Evolutionary conservation across 805 yeast genomes (phyloP), one percentile per base, ranked within the genome.

Genomic region (Zygotorulaspora florentina): DNA sequence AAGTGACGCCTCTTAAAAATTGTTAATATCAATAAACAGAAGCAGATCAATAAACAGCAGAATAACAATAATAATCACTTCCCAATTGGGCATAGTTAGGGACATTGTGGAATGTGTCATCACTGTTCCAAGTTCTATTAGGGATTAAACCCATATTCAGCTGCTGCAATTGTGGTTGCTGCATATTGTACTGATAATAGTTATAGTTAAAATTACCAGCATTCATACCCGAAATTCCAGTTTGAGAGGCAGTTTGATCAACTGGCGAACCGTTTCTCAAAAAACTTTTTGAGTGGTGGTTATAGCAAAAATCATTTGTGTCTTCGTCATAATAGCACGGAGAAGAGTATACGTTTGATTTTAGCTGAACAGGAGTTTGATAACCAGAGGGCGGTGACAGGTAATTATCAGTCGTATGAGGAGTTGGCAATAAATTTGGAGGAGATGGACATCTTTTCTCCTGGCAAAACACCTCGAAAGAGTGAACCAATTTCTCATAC

Each of bases 381-480:
- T 50, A 54, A n/a, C 58, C 62, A 35, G 61, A 50, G 12, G 57
- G 47, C 17, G 53, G 54, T 16, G 53, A 53, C 35, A 45, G 28
- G 23, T 46, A 52, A 29, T 46, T 53, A 25, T 46, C 50, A 13
- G 54, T 40, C 10, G 51, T 35, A 28, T 45, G 50, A 1, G 56
- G 56, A 30, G 56, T 46, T 12, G 54, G 49, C 15, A 48, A 38
- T 16, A 55, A 42, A 15, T 40, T 38, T 31, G 45, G 46, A 26
- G 50, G 49, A 28, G 46, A 42, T 28, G 52, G 58, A 28, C 48
- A 40, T 30, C 45, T 50, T 43, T 50, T 53, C 37, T 53, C 50
- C 28, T 52, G 49, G 28, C 54, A 47, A 38, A 59, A 62, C 9
- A 52, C 48, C 25, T 57, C 55, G 46, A 54, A 62, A 4, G 61